Evolutionary conservation across 495 filamentous ascomycete genomes (phyloP).

Genomic region (Podospora bellae-mahoneyi): DNA sequence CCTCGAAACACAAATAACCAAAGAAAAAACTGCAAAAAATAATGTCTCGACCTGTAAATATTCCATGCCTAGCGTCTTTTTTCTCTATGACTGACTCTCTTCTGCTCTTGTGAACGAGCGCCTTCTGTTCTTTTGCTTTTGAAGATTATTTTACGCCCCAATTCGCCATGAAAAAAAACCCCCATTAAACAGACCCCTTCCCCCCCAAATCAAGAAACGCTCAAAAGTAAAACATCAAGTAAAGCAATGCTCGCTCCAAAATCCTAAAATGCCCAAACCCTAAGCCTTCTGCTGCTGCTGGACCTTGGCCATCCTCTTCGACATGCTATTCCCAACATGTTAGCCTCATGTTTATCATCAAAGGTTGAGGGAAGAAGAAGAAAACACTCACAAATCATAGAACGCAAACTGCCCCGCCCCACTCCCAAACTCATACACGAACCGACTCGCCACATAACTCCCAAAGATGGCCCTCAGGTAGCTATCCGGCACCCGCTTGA

Average conservation of each 20-base stretch:
- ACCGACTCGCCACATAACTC: slow-evolving; percentile 87
- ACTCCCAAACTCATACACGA: slow-evolving; percentile 93
- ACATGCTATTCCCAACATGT: slow-evolving; percentile 38
- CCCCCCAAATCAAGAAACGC: too few species aligned
- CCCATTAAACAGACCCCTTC: too few species aligned
- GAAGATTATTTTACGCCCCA: too few species aligned
- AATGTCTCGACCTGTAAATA: too few species aligned
- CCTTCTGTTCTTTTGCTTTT: too few species aligned
- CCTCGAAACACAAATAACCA: neutral
- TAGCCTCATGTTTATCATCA: slow-evolving; percentile 26
- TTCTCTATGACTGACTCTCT: too few species aligned
- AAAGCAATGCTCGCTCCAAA: neutral
- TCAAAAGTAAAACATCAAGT: too few species aligned
- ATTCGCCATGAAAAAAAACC: too few species aligned
- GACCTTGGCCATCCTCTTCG: slow-evolving; percentile 45
- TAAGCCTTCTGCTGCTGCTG: slow-evolving; percentile 7
- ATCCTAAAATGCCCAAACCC: neutral
- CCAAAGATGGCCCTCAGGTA: slow-evolving; percentile 96
- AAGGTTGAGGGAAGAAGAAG: neutral
- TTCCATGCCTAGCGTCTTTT: too few species aligned
- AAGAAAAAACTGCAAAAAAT: neutral
- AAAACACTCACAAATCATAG: slow-evolving; percentile 84
- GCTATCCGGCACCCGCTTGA: slow-evolving; percentile 81
- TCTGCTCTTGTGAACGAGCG: too few species aligned
- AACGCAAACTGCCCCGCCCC: slow-evolving; percentile 94